Evolutionary conservation across 257 asterid genomes (phyloP), one percentile per base, ranked within the genome.

Genomic region (Galeopsis tetrahit): DNA sequence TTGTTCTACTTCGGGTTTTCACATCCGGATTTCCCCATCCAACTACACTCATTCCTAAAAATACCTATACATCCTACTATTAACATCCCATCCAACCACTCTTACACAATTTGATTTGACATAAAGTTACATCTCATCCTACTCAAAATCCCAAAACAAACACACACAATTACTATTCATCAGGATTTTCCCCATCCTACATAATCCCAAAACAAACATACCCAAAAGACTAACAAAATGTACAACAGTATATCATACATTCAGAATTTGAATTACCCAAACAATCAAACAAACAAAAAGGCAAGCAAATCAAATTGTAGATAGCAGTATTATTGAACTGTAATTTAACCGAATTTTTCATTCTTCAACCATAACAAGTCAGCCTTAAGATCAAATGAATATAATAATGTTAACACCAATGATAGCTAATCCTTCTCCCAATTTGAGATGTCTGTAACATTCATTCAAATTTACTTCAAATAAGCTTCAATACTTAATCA

Each of bases 401-500:
- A 34, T 8, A 68, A 72, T 56, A 21, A 53, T 46, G 65, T 13
- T 21, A 57, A 43, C 38, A 57, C 42, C 59, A 66, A n/a, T 21
- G 72, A 70, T 51, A 42, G 44, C 36, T 62, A 57, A 67, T 44
- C 63, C 61, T 33, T 53, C 14, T 40, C 63, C 65, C 53, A 65
- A 61, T 53, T 68, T 70, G 73, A 60, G 42, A 59, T 11, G 79
- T 15, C 57, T 43, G 52, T 17, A 72, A 40, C 39, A 74, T 33
- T 60, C 65, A 79, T 13, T 61, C 42, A 71, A 21, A 48, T 52
- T 70, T 52, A 68, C 77, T 79, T 72, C 77, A 75, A 77, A 33
- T 28, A 55, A 72, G 81, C 76, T 80, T 75, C 75, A 62, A 73
- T 69, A 48, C 70, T 93, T 89, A 93, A 79, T 93, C 97, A 71